Conservation (phyloP, 164 flowering plant genomes). For the Amborella trichopoda region DNA sequence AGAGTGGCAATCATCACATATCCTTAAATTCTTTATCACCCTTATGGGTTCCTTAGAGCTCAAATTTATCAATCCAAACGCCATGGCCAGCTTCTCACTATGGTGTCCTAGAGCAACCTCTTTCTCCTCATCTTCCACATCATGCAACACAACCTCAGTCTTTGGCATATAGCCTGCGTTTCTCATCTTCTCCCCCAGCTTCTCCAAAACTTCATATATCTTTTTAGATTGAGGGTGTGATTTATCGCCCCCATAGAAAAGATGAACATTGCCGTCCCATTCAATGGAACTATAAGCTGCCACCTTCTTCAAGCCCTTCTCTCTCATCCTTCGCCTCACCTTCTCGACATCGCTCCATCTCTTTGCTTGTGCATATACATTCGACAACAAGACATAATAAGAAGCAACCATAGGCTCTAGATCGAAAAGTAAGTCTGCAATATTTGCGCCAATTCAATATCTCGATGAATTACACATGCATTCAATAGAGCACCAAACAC, state of each 20-base stretch:
- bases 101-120: slow-evolving; percentile 19
- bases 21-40: slow-evolving; percentile 32
- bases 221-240: slow-evolving; percentile 19
- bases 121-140: slow-evolving; percentile 35
- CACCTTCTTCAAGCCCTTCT: slow-evolving; percentile 18
- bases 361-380: slow-evolving; percentile 29
- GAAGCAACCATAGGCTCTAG: slow-evolving; percentile 23
- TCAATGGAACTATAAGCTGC: slow-evolving; percentile 29
- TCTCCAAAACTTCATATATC: slow-evolving; percentile 21
- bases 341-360: slow-evolving; percentile 24
- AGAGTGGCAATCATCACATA: slow-evolving; percentile 31
- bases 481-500: slow-evolving; percentile 35
- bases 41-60: slow-evolving; percentile 19
- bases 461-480: slow-evolving; percentile 26
- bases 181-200: slow-evolving; percentile 17
- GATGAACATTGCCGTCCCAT: slow-evolving; percentile 15
- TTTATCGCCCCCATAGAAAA: slow-evolving; percentile 26
- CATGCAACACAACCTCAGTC: slow-evolving; percentile 23
- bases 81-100: slow-evolving; percentile 37
- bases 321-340: slow-evolving; percentile 24
- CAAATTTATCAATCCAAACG: slow-evolving; percentile 24
- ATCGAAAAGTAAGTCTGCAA: slow-evolving; percentile 24
- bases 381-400: slow-evolving; percentile 29
- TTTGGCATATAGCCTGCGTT: slow-evolving; percentile 22
- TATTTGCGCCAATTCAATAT: slow-evolving; percentile 20